phyloP scores from a whole-genome alignment of 1,284 basidiomycete genomes.

The Pascua sp. region DNA sequence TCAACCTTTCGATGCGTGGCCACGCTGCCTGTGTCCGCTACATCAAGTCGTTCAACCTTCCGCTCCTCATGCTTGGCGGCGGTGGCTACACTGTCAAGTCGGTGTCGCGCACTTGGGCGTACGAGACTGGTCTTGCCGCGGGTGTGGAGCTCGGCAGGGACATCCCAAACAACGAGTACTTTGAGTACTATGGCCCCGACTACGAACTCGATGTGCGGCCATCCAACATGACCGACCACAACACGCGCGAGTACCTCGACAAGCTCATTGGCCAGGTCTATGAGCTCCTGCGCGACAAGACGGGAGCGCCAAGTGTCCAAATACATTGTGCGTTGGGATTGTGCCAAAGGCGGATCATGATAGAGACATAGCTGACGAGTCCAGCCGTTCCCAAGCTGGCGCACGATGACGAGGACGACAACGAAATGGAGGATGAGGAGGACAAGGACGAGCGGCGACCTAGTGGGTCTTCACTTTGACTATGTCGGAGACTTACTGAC shows the following conservation, averaged over 20 bases:
- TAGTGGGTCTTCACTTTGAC: slow-evolving; percentile 43
- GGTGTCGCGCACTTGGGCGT: slow-evolving; percentile 95
- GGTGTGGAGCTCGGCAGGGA: slow-evolving; percentile 88
- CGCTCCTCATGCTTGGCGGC: slow-evolving; percentile 87
- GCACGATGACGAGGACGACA: slow-evolving; percentile 77
- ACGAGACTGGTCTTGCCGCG: slow-evolving; percentile 93
- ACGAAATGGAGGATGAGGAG: slow-evolving; percentile 74
- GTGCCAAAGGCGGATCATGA: not conserved
- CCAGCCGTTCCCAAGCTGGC: slow-evolving; percentile 58
- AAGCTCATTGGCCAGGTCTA: slow-evolving; percentile 89
- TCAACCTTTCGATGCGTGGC: slow-evolving; percentile 97
- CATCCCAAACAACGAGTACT: slow-evolving; percentile 96
- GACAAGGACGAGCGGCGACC: slow-evolving; percentile 70
- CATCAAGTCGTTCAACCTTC: slow-evolving; percentile 93
- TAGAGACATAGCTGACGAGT: not conserved
- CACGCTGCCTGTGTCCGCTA: slow-evolving; percentile 97
- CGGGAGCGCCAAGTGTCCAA: slow-evolving; percentile 84
- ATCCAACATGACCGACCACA: slow-evolving; percentile 95
- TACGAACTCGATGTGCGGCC: slow-evolving; percentile 95
- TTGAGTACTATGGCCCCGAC: slow-evolving; percentile 98
- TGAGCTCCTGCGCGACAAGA: slow-evolving; percentile 78
- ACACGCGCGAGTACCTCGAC: slow-evolving; percentile 87
- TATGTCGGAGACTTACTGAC: not conserved
- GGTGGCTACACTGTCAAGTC: slow-evolving; percentile 99
- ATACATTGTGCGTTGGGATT: slow-evolving; percentile 62